Evolutionary conservation across 257 asterid genomes (phyloP).

Genomic region (Salvia miltiorrhiza): DNA sequence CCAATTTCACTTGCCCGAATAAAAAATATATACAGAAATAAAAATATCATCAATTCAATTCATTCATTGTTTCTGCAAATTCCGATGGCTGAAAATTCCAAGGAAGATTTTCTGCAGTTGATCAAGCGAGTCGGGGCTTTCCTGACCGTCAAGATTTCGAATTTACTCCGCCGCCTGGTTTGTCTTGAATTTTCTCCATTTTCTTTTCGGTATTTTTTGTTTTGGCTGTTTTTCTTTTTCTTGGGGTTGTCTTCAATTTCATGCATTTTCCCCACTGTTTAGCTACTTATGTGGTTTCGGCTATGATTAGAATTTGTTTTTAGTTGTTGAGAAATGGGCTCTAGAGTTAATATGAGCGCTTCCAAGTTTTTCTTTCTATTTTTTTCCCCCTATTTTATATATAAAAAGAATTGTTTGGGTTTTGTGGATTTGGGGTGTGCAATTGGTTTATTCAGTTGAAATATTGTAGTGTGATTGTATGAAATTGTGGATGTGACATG

Average conservation of each 20-base stretch:
- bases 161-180: conserved; percentile 63
- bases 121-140: conserved; percentile 75
- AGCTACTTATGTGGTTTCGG: background rate
- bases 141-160: conserved; percentile 63
- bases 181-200: background rate
- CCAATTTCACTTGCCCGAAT: background rate
- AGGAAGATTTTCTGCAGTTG: conserved; percentile 71
- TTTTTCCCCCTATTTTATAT: background rate
- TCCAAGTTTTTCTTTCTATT: background rate
- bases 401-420: background rate
- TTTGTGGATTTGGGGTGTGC: background rate
- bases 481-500: background rate
- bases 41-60: background rate
- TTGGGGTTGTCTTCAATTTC: background rate
- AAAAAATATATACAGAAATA: background rate
- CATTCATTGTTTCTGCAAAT: background rate
- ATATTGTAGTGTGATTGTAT: background rate
- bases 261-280: background rate
- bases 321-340: background rate
- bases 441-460: conserved; percentile 4
- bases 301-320: background rate
- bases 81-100: conserved; percentile 71
- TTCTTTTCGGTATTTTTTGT: background rate
- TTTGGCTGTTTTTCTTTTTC: background rate
- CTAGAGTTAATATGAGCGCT: background rate